Evolutionary conservation across 2,329 filamentous ascomycete genomes (phyloP).

Genomic region (Talaromyces islandicus): DNA sequence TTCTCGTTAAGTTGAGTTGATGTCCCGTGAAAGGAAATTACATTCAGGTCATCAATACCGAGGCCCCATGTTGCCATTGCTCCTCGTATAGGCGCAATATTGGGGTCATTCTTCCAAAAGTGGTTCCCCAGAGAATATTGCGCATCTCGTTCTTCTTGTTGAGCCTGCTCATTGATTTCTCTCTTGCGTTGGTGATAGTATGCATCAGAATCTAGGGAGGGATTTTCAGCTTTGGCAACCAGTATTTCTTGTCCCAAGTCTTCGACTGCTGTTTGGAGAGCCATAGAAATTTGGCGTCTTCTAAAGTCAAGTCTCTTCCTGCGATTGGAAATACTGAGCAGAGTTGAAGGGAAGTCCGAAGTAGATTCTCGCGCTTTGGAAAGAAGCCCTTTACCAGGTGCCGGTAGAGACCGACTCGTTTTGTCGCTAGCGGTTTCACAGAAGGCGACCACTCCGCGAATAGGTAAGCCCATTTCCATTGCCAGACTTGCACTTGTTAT

Average conservation of each 20-base stretch:
- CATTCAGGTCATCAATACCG: conserved; percentile 87
- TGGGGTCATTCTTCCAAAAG: conserved; percentile 95
- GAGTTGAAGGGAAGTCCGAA: conserved; percentile 86
- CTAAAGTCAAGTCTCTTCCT: conserved; percentile 89
- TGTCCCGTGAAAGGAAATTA: conserved; percentile 97
- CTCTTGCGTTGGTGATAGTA: conserved; percentile 81
- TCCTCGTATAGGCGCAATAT: conserved; percentile 90
- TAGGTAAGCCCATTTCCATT: conserved; percentile 42
- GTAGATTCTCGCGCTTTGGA: conserved; percentile 69
- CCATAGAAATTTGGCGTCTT: conserved; percentile 87
- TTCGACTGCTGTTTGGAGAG: neutral
- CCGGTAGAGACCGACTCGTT: conserved; percentile 96
- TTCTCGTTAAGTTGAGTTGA: conserved; percentile 98
- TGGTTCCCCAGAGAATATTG: conserved; percentile 72
- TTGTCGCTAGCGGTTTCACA: conserved; percentile 97
- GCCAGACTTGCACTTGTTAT: conserved; percentile 4
- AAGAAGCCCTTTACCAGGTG: conserved; percentile 91
- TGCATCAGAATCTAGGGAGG: neutral
- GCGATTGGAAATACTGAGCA: conserved; percentile 96
- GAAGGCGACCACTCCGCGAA: conserved; percentile 87
- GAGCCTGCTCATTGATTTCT: conserved; percentile 45
- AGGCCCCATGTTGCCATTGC: conserved; percentile 96
- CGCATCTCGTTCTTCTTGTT: neutral
- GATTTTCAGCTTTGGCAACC: neutral
- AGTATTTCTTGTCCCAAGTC: neutral